Evolutionary conservation across 164 flowering plant species (phyloP).

Genomic region (Berberis vulgaris): DNA sequence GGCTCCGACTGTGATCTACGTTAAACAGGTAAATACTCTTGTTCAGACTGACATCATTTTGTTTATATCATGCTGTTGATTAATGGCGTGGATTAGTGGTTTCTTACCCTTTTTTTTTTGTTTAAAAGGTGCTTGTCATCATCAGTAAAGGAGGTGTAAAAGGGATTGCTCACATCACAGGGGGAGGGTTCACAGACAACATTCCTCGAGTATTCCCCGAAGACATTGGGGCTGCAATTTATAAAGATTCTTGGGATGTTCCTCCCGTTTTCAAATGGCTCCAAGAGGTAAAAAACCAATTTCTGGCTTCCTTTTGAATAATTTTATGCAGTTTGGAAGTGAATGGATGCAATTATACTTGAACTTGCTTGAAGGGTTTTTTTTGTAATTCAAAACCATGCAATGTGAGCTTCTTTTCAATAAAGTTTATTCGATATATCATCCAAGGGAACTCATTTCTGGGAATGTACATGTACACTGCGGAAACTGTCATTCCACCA

Average conservation of each 20-base stretch:
- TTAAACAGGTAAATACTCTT: conserved; percentile 62
- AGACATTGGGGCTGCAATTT: conserved; percentile 77
- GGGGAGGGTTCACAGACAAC: conserved; percentile 96
- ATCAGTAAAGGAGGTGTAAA: conserved; percentile 84
- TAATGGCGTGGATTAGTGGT: background rate
- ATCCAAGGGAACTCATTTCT: too few relatives aligned
- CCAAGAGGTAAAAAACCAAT: conserved; percentile 56
- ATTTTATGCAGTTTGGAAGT: background rate
- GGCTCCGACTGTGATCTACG: conserved; percentile 93
- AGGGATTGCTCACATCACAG: conserved; percentile 97
- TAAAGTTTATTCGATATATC: too few relatives aligned
- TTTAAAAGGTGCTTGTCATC: conserved; percentile 64
- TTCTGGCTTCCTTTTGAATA: background rate
- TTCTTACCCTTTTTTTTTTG: background rate
- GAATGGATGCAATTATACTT: background rate
- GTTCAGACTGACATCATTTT: background rate
- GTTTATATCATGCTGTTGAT: background rate
- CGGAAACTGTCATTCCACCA: too few relatives aligned
- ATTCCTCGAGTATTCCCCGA: conserved; percentile 89
- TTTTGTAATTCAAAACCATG: too few relatives aligned
- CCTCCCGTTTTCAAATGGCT: conserved; percentile 90
- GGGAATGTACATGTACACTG: too few relatives aligned
- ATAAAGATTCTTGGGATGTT: conserved; percentile 59
- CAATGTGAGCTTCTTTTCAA: too few relatives aligned
- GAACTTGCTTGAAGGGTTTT: background rate